A percentile compares a stretch with the other conserved stretches of the same genome.
Conservation (phyloP, 306 rosid species). For the Lathyrus aphaca region DNA sequence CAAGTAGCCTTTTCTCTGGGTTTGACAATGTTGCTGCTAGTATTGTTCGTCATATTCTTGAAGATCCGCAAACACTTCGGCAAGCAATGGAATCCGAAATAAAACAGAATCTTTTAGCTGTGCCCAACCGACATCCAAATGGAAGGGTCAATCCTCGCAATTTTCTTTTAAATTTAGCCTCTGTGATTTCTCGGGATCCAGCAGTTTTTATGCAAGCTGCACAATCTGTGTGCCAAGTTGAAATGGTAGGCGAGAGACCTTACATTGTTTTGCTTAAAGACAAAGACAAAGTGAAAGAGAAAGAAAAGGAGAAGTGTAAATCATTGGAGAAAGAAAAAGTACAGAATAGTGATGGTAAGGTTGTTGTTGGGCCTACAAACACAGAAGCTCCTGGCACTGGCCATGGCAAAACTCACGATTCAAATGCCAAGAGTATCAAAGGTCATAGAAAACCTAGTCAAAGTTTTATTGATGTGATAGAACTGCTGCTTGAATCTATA, state of each 20-base stretch:
- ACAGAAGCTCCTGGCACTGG: constrained; percentile 65
- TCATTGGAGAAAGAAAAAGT: constrained; percentile 72
- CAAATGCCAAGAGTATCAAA: constrained; percentile 62
- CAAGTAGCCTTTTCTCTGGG: constrained; percentile 93
- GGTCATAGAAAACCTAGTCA: constrained; percentile 72
- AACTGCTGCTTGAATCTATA: constrained; percentile 84
- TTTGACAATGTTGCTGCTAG: constrained; percentile 95
- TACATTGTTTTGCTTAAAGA: constrained; percentile 84
- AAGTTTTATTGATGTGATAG: constrained; percentile 80
- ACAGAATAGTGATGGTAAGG: constrained; percentile 64
- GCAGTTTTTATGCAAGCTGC: constrained; percentile 90
- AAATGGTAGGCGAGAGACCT: constrained; percentile 96
- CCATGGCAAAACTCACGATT: constrained; percentile 69
- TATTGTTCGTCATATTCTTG: constrained; percentile 93
- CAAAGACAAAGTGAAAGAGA: constrained; percentile 87
- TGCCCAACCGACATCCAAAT: constrained; percentile 79
- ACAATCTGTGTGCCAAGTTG: constrained; percentile 92
- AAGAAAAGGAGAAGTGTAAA: constrained; percentile 79
- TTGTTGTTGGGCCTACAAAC: constrained; percentile 56
- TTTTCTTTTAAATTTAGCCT: constrained; percentile 73
- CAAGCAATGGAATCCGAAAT: constrained; percentile 99
- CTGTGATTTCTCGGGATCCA: constrained; percentile 97
- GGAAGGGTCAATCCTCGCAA: constrained; percentile 92
- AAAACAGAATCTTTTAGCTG: constrained; percentile 72
- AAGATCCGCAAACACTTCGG: constrained; percentile 99